These are phyloP conservation scores for Talaromyces piceae DNA, from an alignment of 2,329 filamentous ascomycete species.

Conservation along the genomic window DNA sequence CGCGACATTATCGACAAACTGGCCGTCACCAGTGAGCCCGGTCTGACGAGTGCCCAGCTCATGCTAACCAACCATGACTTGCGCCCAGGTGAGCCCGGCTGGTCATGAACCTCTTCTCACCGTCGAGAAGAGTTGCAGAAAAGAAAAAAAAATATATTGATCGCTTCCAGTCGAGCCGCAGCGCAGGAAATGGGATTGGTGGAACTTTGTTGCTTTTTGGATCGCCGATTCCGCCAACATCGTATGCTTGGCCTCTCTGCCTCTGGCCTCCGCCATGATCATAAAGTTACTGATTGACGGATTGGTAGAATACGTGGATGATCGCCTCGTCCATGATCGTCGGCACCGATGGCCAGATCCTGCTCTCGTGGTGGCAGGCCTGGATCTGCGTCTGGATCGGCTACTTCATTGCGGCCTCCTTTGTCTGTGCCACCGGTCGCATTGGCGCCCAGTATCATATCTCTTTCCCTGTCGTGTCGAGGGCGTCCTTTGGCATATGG, in stretches of 20 bases:
- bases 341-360: constrained; percentile 34
- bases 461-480: constrained; percentile 72
- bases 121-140: too few species aligned
- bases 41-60: constrained; percentile 68
- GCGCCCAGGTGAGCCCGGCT: constrained; percentile 46
- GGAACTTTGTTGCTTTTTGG: constrained; percentile 88
- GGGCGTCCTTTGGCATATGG: constrained; percentile 82
- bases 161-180: constrained; percentile 60
- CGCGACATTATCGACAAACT: constrained; percentile 46
- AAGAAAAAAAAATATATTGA: too few species aligned
- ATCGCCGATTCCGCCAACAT: constrained; percentile 80
- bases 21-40: constrained; percentile 66
- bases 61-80: constrained; percentile 84
- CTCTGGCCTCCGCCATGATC: neutral
- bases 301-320: constrained; percentile 74
- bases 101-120: neutral
- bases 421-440: constrained; percentile 70
- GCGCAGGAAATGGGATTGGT: constrained; percentile 73
- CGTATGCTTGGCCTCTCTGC: constrained; percentile 25
- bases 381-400: constrained; percentile 85
- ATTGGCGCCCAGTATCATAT: constrained; percentile 86
- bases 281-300: neutral
- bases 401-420: constrained; percentile 67
- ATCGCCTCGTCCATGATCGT: constrained; percentile 78
- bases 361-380: constrained; percentile 81